Evolutionary conservation across 345 rosid species (phyloP).

Genomic region (Eucalyptus marginata): DNA sequence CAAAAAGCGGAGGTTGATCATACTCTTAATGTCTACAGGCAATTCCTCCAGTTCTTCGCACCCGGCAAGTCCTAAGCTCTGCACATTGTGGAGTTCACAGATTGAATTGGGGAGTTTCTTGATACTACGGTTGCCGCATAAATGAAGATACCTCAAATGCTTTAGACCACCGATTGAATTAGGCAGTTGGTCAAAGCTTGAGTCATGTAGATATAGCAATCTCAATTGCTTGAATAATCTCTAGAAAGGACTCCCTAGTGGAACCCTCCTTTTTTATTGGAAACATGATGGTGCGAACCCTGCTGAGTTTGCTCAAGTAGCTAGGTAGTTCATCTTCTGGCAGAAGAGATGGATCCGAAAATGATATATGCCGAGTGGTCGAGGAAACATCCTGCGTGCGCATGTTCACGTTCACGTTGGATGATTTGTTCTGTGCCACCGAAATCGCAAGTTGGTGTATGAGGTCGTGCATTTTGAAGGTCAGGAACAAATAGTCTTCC

Average conservation of each 20-base stretch:
- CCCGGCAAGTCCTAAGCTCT: not conserved
- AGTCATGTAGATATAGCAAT: not conserved
- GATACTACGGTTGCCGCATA: not conserved
- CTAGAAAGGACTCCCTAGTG: not conserved
- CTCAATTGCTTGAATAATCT: not conserved
- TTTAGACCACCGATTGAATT: not conserved
- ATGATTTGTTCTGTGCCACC: not conserved
- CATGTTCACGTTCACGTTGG: not conserved
- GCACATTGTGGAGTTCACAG: conserved; percentile 3
- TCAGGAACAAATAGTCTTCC: not conserved
- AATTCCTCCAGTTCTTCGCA: conserved; percentile 1
- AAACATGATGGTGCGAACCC: not conserved
- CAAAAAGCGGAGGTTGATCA: conserved; percentile 4
- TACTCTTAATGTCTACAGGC: not conserved
- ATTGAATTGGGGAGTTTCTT: conserved; percentile 3
- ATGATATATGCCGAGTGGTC: not conserved
- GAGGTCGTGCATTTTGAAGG: conserved; percentile 14
- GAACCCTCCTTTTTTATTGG: not conserved
- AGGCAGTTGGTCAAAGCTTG: not conserved
- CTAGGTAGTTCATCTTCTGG: not conserved
- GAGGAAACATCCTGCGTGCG: not conserved
- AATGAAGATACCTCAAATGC: conserved; percentile 13
- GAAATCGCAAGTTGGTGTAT: conserved; percentile 12
- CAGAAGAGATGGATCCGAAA: not conserved
- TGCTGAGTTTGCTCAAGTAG: not conserved